Conservation (phyloP, 768 basidiomycete genomes). For the Infundibulicybe gibba region DNA sequence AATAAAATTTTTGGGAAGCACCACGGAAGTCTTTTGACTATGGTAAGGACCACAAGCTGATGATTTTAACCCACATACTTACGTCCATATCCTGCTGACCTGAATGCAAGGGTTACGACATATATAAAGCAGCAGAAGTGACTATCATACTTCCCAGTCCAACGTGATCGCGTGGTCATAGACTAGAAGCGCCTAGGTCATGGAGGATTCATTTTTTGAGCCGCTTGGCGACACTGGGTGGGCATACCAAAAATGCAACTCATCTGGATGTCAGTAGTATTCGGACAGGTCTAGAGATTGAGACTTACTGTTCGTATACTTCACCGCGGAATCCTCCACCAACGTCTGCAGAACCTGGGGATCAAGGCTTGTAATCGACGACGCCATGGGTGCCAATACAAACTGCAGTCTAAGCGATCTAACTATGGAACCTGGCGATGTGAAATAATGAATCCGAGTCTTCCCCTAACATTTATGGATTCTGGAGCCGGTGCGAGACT, state of each 20-base stretch:
- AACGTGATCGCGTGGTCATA: slow-evolving; percentile 22
- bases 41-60: not conserved
- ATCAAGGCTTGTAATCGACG: too few species aligned
- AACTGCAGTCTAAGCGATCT: too few species aligned
- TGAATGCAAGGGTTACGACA: not conserved
- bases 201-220: not conserved
- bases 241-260: slow-evolving; percentile 14
- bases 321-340: too few species aligned
- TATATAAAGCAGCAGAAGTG: not conserved
- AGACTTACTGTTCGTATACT: too few species aligned
- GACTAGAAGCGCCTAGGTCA: slow-evolving; percentile 17
- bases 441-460: too few species aligned
- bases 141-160: slow-evolving; percentile 13
- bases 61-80: not conserved
- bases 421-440: too few species aligned
- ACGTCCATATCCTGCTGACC: slow-evolving; percentile 20
- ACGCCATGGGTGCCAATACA: too few species aligned
- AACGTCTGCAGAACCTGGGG: too few species aligned
- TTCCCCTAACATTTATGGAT: too few species aligned
- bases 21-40: slow-evolving; percentile 17
- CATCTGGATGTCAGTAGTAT: too few species aligned
- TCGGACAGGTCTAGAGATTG: too few species aligned
- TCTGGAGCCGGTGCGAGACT: too few species aligned
- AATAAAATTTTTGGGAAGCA: slow-evolving; percentile 22
- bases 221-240: not conserved